phyloP scores from a whole-genome alignment of 2,329 filamentous ascomycete genomes.

The Colletotrichum neosansevieriae region DNA sequence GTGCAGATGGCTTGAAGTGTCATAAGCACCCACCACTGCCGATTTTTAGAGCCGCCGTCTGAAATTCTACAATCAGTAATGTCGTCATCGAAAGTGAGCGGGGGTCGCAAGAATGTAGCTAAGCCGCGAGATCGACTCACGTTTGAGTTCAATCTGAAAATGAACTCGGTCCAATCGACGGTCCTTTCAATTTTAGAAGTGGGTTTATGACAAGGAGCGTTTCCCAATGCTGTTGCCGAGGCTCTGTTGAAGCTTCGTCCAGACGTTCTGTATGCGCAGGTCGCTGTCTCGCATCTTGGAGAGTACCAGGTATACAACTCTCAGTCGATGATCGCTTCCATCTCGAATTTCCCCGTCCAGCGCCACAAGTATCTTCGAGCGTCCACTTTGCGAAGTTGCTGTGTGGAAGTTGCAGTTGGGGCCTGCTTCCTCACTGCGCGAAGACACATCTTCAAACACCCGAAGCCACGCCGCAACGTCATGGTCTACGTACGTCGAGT shows the following conservation, averaged over 20 bases:
- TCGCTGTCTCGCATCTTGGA: background rate
- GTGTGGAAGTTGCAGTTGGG: conserved; percentile 7
- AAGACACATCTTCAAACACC: background rate
- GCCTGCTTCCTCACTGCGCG: too few species aligned
- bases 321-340: conserved; percentile 37
- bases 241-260: background rate
- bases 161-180: too few species aligned
- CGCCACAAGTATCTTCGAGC: conserved; percentile 1
- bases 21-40: too few species aligned
- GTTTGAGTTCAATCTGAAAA: too few species aligned
- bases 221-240: background rate
- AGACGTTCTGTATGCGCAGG: background rate
- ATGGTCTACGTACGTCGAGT: background rate
- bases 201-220: background rate
- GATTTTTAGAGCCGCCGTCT: too few species aligned
- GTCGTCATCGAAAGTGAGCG: too few species aligned
- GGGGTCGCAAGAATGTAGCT: too few species aligned
- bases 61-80: too few species aligned
- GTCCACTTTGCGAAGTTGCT: background rate
- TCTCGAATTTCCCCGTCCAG: conserved; percentile 15
- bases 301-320: conserved; percentile 14
- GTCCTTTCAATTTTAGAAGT: too few species aligned
- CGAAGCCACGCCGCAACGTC: conserved; percentile 8
- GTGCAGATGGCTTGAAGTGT: too few species aligned
- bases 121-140: too few species aligned